Evolutionary conservation across 2,329 filamentous ascomycete genomes (phyloP), one percentile per base, ranked within the genome.

Genomic region (Pseudocercospora cruenta): DNA sequence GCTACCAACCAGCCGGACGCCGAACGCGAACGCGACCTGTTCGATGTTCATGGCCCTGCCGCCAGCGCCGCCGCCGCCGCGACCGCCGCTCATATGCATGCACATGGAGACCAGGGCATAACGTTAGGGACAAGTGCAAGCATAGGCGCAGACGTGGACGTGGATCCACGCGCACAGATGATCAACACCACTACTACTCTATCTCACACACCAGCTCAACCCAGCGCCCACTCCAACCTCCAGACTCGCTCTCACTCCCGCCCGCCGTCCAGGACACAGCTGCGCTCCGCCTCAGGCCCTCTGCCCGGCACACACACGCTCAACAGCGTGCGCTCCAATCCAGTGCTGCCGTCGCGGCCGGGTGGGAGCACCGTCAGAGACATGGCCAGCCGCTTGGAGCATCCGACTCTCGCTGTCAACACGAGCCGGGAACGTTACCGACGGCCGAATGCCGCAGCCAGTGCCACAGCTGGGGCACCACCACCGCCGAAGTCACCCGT

Each of bases 321-420:
- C 43, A 71, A 63, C 69, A 73, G 64, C 62, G 68, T 63, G 31
- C 71, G 69, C 54, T 76, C 75, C 33, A 72, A 70, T 33, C 74
- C 75, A 19, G 73, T 73, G 12, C 68, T 75, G 26, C 72, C 75
- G 16, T 73, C 75, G 22, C 67, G 73, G 36, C 67, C 67, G 36
- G 64, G 67, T 21, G 74, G 74, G 28, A 58, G 55, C 55, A 70
- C 63, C n/a, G 91, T 95, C 71, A 92, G 90, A 79, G 91, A 95
- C 75, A 83, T 95, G 68, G 89, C 91, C 73, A 92, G 90, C 78
- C 89, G 87, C 62, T 95, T 94, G 80, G 91, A 94, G 78, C 87
- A 89, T 74, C 66, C 68, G 33, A 70, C 67, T 6, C 67, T 72
- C 31, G 63, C 69, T 24, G 65, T 72, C 33, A 69, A 68, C 51